phyloP scores from a whole-genome alignment of 148 eudicot species.

The Rhododendron mucronatum region DNA sequence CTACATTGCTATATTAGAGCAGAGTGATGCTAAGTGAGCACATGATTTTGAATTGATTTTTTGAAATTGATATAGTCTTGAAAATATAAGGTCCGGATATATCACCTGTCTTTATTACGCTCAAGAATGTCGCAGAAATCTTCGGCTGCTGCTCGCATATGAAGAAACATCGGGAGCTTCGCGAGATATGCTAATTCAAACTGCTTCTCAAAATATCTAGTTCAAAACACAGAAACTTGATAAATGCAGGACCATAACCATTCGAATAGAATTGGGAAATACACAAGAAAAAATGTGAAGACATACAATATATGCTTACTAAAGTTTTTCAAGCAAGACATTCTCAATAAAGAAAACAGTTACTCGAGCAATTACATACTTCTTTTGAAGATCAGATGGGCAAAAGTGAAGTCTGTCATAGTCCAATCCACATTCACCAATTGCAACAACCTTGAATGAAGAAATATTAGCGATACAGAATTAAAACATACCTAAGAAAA shows the following conservation, averaged over 20 bases:
- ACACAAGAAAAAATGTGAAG: not conserved
- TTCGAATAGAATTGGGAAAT: not conserved
- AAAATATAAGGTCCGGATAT: not conserved
- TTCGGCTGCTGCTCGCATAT: conserved; percentile 95
- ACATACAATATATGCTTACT: not conserved
- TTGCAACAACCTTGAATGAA: conserved; percentile 92
- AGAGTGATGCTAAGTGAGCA: not conserved
- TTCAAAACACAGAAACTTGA: not conserved
- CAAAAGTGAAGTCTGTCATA: conserved; percentile 97
- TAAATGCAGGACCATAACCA: not conserved
- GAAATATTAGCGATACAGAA: conserved; percentile 8
- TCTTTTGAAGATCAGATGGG: conserved; percentile 79
- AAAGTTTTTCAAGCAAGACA: not conserved
- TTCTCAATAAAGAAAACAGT: not conserved
- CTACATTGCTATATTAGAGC: not conserved
- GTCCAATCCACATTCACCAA: conserved; percentile 99
- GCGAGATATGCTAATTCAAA: conserved; percentile 71
- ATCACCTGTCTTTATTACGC: conserved; percentile 67
- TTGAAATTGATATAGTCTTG: not conserved
- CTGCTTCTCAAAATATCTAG: conserved; percentile 89
- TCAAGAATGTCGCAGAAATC: conserved; percentile 85
- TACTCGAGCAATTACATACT: conserved; percentile 39
- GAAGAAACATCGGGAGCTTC: conserved; percentile 98
- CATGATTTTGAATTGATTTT: not conserved
- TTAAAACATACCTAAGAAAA: not conserved